These are phyloP conservation scores for Malus orientalis DNA, from an alignment of 306 rosid species.

Conservation along the genomic window DNA sequence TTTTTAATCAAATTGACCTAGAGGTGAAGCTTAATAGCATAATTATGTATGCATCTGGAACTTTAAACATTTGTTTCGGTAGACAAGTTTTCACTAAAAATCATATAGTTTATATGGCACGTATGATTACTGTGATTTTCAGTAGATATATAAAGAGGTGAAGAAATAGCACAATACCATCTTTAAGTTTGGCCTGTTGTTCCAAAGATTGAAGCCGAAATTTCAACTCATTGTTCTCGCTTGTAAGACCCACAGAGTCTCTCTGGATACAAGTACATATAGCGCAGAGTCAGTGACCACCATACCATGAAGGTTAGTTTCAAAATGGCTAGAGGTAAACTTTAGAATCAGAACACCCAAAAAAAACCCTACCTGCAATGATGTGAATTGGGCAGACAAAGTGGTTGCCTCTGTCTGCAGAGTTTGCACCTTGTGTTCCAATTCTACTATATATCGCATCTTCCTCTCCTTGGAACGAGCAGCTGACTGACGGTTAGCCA, in stretches of 20 bases:
- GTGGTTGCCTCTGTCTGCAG: conserved; percentile 84
- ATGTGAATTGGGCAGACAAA: conserved; percentile 61
- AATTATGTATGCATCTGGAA: background rate
- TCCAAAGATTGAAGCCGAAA: conserved; percentile 85
- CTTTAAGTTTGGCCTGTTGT: conserved; percentile 73
- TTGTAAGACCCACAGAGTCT: conserved; percentile 46
- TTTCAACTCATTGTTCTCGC: conserved; percentile 67
- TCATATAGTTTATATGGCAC: background rate
- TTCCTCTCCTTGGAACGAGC: conserved; percentile 89
- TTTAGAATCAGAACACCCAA: conserved; percentile 3
- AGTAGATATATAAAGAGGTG: background rate
- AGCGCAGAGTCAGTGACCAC: conserved; percentile 1
- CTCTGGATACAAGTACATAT: conserved; percentile 30
- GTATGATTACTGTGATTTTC: background rate
- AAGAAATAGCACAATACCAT: conserved; percentile 43
- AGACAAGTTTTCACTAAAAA: background rate
- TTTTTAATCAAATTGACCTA: background rate
- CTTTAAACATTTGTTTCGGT: background rate
- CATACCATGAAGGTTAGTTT: background rate
- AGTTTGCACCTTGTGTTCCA: conserved; percentile 87
- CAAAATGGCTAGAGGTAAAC: background rate
- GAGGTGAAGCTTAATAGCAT: background rate
- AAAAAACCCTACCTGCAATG: conserved; percentile 47
- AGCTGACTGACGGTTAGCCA: conserved; percentile 88
- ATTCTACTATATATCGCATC: conserved; percentile 60